Conservation (phyloP, 202 grass and related monocot genomes). For the Carex sylvatica region DNA sequence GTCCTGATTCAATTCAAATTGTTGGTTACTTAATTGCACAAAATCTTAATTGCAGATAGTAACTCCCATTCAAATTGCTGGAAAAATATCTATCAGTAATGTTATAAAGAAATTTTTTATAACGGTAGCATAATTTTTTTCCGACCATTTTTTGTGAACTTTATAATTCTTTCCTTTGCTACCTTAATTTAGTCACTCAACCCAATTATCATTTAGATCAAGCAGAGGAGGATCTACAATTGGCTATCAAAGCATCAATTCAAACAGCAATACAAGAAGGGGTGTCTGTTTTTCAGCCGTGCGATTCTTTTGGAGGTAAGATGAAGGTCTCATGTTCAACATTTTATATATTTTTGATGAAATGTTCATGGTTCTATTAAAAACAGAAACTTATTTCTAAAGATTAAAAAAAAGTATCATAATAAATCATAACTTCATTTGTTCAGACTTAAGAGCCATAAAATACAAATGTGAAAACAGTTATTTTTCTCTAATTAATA, state of each 20-base stretch:
- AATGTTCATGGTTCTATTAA: not conserved
- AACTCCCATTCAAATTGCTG: not conserved
- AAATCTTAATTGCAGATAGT: not conserved
- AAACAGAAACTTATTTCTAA: not conserved
- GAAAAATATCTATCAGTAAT: not conserved
- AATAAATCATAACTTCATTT: not conserved
- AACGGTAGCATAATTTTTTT: not conserved
- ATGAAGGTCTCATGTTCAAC: not conserved
- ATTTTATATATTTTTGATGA: not conserved
- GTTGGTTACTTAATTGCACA: not conserved
- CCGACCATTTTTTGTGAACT: not conserved
- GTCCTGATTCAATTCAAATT: not conserved
- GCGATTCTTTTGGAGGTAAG: not conserved
- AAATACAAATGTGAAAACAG: not conserved
- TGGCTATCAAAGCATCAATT: constrained; percentile 88
- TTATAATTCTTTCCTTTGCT: not conserved
- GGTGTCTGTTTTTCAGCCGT: constrained; percentile 42
- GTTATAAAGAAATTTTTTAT: not conserved
- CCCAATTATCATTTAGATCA: constrained; percentile 1
- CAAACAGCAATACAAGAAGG: constrained; percentile 73
- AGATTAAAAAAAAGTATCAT: not conserved
- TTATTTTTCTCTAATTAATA: no score
- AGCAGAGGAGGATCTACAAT: constrained; percentile 59
- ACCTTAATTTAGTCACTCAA: not conserved
- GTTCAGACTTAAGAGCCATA: not conserved